Base-by-base conservation (phyloP, 768 basidiomycete species). In the Pulveroboletus sp. region DNA sequence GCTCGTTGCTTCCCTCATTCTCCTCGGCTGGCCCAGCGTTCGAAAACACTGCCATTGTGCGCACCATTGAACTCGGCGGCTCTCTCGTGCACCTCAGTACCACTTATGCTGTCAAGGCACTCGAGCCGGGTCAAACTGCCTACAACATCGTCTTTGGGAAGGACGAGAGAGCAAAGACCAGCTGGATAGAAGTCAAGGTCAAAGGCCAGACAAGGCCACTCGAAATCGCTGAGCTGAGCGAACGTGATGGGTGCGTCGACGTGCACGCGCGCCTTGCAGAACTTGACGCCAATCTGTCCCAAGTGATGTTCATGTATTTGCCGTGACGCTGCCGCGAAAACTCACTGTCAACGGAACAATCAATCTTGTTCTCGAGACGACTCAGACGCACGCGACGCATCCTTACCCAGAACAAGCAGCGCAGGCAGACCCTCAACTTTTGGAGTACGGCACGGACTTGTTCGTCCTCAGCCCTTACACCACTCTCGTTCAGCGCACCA, bases 1-100 rank as follows among this genome's bases (percentile, higher is more conserved):
- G 64, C 49, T 59, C 79, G 10, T 62, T 81, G 13, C 62, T 70
- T 43, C 66, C 72, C 32, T 64, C 73, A 23, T 63, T 73, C 22
- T 63, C 70, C 27, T 67, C 72, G 27, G 73, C 73, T 5, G 65
- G 68, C 53, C 72, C 73, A 59, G 77, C 83, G 2, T 91, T 91
- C 70, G 89, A 91, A 78, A 93, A 93, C 59, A 90, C 87, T 19
- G 89, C 86, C 54, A 78, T 98, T 53, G 89, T 93, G 27, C 86
- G 92, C 61, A 84, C 88, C 6, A 76, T 93, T 51, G 94, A 96
- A 60, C 86, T 96, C 20, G 92, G 87, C 30, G 94, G 94, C 44
- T 78, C 93, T 17, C 77, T 91, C 20, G 86, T 92, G 48, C 85
- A 87, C 73, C 82, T 93, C 75, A 89, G 83, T 46, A 95, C 93